Percentiles rank a stretch among this genome's conserved stretches.
Conservation (phyloP, 2,329 filamentous ascomycete genomes). For the Sporothrix inflata region DNA sequence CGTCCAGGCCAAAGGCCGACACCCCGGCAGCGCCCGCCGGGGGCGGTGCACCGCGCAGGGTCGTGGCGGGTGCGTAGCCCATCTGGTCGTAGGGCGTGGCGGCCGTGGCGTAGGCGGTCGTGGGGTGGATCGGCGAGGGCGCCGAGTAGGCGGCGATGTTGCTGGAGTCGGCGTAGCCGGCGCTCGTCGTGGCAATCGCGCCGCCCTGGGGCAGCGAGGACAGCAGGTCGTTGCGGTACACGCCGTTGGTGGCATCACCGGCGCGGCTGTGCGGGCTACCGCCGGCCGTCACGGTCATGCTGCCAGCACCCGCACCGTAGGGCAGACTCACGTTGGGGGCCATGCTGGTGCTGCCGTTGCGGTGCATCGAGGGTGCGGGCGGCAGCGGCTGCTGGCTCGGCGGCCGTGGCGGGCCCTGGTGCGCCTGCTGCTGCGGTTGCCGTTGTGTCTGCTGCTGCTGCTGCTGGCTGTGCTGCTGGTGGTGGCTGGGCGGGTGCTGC, state of each 20-base stretch:
- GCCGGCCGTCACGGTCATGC: conserved; percentile 46
- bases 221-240: conserved; percentile 5
- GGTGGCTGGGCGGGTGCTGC: conserved; percentile 15
- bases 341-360: conserved; percentile 21
- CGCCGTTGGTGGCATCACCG: background rate
- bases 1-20: conserved; percentile 16
- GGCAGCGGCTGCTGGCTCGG: conserved; percentile 27
- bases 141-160: conserved; percentile 40
- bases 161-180: conserved; percentile 1
- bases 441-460: conserved; percentile 15
- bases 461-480: conserved; percentile 23
- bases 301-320: background rate
- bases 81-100: conserved; percentile 74
- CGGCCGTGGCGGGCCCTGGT: conserved; percentile 36
- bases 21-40: conserved; percentile 48
- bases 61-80: conserved; percentile 72
- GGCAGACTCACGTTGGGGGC: background rate
- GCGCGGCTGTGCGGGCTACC: conserved; percentile 61
- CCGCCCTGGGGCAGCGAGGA: background rate
- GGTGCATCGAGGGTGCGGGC: conserved; percentile 51
- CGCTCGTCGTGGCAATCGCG: conserved; percentile 14
- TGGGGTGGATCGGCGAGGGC: conserved; percentile 65
- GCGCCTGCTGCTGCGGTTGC: background rate
- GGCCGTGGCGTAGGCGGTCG: conserved; percentile 62
- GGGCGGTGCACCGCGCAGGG: conserved; percentile 60